Evolutionary conservation across 257 asterid genomes (phyloP).

Genomic region (Penstemon eatonii): DNA sequence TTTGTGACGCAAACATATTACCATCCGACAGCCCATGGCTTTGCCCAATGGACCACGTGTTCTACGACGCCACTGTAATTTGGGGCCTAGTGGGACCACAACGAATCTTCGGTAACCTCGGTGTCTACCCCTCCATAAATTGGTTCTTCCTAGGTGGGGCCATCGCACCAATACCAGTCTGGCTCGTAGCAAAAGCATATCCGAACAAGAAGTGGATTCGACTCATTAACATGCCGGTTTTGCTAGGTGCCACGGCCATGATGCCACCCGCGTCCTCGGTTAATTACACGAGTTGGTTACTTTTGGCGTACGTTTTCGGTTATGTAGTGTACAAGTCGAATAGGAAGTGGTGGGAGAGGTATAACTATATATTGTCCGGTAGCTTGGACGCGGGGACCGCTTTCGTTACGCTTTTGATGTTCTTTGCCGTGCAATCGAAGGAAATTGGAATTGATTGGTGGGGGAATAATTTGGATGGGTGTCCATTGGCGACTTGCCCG

Average conservation of each 20-base stretch:
- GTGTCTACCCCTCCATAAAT: slow-evolving; percentile 38
- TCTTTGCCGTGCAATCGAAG: slow-evolving; percentile 30
- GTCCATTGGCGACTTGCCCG: slow-evolving; percentile 58
- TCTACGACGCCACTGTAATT: slow-evolving; percentile 57
- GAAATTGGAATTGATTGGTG: slow-evolving; percentile 41
- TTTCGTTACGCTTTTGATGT: slow-evolving; percentile 40
- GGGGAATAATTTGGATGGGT: slow-evolving; percentile 58
- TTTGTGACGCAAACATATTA: slow-evolving; percentile 42
- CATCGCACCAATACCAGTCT: slow-evolving; percentile 43
- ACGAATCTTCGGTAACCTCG: slow-evolving; percentile 55
- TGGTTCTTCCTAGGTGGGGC: slow-evolving; percentile 66
- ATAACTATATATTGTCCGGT: slow-evolving; percentile 59
- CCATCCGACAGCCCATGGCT: slow-evolving; percentile 52
- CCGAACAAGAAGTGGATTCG: slow-evolving; percentile 47
- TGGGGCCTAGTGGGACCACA: slow-evolving; percentile 69
- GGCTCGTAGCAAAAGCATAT: slow-evolving; percentile 36
- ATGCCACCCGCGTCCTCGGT: slow-evolving; percentile 64
- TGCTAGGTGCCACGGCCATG: slow-evolving; percentile 44
- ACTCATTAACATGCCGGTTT: slow-evolving; percentile 45
- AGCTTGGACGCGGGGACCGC: slow-evolving; percentile 69
- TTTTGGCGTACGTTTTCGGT: slow-evolving; percentile 41
- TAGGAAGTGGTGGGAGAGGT: slow-evolving; percentile 50
- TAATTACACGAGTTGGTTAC: slow-evolving; percentile 58
- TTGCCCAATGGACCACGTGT: slow-evolving; percentile 52
- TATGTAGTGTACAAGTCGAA: slow-evolving; percentile 40